Evolutionary conservation across 495 filamentous ascomycete species (phyloP).

Genomic region (Tuber magnatum): DNA sequence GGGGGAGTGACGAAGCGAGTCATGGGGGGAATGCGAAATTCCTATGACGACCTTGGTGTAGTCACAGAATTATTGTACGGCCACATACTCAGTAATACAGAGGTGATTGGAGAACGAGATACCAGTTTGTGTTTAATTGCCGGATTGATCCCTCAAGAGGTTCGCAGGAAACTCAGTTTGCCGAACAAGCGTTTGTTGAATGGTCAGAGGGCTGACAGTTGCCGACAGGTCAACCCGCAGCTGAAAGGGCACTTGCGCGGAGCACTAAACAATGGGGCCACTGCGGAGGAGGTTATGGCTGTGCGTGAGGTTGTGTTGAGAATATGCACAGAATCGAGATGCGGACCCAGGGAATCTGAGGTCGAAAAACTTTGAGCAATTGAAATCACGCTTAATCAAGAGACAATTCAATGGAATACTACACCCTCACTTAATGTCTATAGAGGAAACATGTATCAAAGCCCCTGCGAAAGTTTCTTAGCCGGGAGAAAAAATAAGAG

Average conservation of each 20-base stretch:
- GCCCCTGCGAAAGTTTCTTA: no score
- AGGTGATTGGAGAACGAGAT: slow-evolving; percentile 46
- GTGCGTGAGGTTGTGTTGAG: slow-evolving; percentile 48
- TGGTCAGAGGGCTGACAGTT: neutral
- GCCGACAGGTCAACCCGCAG: slow-evolving; percentile 49
- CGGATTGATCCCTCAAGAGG: slow-evolving; percentile 52
- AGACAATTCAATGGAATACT: no score
- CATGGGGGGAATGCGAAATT: slow-evolving; percentile 51
- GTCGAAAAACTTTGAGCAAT: slow-evolving; percentile 18
- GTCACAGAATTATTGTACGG: slow-evolving; percentile 51
- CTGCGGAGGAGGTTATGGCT: slow-evolving; percentile 49
- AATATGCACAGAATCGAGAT: slow-evolving; percentile 43
- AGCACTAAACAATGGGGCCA: slow-evolving; percentile 51
- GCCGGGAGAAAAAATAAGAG: no score
- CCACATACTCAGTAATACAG: slow-evolving; percentile 49
- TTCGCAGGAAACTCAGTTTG: slow-evolving; percentile 21
- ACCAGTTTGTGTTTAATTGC: slow-evolving; percentile 53
- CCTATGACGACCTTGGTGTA: slow-evolving; percentile 51
- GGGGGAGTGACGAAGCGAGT: slow-evolving; percentile 50
- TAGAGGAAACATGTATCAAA: no score
- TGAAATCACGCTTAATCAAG: neutral
- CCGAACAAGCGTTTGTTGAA: slow-evolving; percentile 16
- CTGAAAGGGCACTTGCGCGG: slow-evolving; percentile 53
- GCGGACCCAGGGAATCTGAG: slow-evolving; percentile 14
- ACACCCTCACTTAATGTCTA: neutral